phyloP scores from a whole-genome alignment of 2,329 filamentous ascomycete genomes.

The Penicillium sp. region DNA sequence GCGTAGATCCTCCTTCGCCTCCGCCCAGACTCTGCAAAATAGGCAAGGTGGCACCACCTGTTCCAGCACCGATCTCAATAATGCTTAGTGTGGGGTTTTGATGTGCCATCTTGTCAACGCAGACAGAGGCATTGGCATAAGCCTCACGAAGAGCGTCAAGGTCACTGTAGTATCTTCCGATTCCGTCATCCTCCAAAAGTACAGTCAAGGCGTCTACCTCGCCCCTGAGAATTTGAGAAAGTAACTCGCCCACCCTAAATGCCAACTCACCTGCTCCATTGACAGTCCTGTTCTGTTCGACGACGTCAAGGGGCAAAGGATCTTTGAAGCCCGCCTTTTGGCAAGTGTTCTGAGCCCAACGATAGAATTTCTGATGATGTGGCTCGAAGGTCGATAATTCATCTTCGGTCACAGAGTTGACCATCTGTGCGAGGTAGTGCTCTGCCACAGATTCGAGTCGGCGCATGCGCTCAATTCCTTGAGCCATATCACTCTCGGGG shows the following conservation, averaged over 20 bases:
- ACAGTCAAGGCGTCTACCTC: conserved; percentile 29
- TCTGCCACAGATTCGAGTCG: conserved; percentile 14
- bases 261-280: conserved; percentile 15
- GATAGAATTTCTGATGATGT: conserved; percentile 20
- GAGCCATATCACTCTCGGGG: conserved; percentile 3
- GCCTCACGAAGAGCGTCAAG: conserved; percentile 20
- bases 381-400: conserved; percentile 8
- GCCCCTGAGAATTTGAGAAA: conserved; percentile 23
- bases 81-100: conserved; percentile 27
- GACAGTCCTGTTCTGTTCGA: conserved; percentile 9
- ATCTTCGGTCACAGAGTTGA: conserved; percentile 10
- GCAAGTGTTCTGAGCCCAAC: conserved; percentile 18
- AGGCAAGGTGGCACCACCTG: conserved; percentile 24
- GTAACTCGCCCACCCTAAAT: conserved; percentile 18
- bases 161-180: conserved; percentile 23
- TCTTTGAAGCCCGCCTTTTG: not conserved
- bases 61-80: conserved; percentile 29
- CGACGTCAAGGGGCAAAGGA: conserved; percentile 2
- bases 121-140: conserved; percentile 20
- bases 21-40: conserved; percentile 23
- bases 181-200: conserved; percentile 26
- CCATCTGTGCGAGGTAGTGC: conserved; percentile 13
- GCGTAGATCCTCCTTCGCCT: conserved; percentile 13
- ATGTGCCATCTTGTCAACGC: conserved; percentile 29
- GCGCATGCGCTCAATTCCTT: conserved; percentile 13